Evolutionary conservation across 495 filamentous ascomycete species (phyloP), one percentile per base, ranked within the genome.

Genomic region (Oleoguttula mirabilis): DNA sequence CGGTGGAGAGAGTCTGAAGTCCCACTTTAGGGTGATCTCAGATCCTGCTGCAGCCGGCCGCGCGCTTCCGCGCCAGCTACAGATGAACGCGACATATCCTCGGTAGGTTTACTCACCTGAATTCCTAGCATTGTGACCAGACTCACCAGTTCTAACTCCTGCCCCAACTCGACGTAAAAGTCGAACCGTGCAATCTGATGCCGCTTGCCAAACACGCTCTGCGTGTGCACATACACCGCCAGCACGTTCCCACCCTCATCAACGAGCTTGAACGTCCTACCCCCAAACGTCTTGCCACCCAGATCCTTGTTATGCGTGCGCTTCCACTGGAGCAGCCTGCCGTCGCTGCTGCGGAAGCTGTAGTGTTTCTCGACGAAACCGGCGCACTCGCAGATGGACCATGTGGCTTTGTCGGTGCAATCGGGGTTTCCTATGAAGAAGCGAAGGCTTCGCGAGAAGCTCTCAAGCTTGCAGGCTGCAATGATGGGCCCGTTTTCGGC

Each of bases 231-330:
- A 22, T 21, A 32, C 3, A 42, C 25, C 39, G 17, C 39, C 28
- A 32, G 7, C 15, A 32, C 25, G 7, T 28, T 28, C 4, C 28
- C 39, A 21, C 4, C 17, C 20, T 4, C 28, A n/a, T 42, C 39
- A 3, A 42, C 28, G 14, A 42, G 28, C 39, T 42, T 42, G 20
- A 32, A 33, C n/a, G 32, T 15, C 28, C 17, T 11, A 6, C 20
- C 3, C 4, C 25, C 24, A 3, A 7, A 32, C 20, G 15, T 17
- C 6, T 15, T 42, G 3, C 25, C 39, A 4, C 39, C 39, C 4
- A 42, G 11, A 3, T 32, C 24, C 19, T 33, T 42, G 8, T 27
- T 33, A 23, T 42, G 39, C 6, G 39, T 42, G 7, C 39, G 39
- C 28, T 17, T 32, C 39, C 39, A 42, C 11, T 22, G 4, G 19